Evolutionary conservation across 2,329 filamentous ascomycete species (phyloP).

Genomic region (Penicillium rolfsii): DNA sequence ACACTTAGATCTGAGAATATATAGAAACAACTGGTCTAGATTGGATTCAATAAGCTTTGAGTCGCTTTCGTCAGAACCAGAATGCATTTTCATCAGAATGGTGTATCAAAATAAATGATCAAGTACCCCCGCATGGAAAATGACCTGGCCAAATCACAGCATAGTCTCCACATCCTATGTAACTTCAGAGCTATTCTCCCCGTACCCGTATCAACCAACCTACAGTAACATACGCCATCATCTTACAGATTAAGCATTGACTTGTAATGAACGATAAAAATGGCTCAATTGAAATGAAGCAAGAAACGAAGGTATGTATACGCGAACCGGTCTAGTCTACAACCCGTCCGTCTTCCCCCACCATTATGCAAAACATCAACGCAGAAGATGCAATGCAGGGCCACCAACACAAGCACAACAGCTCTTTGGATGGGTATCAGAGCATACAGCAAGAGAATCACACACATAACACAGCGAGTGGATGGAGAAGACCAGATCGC

Average conservation of each 20-base stretch:
- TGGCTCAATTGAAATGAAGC: background rate
- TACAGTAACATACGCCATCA: no score
- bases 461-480: background rate
- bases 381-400: background rate
- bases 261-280: background rate
- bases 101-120: no score
- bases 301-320: background rate
- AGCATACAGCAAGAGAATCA: background rate
- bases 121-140: no score
- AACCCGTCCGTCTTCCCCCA: background rate
- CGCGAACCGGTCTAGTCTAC: background rate
- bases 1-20: background rate
- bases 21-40: background rate
- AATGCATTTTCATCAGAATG: background rate
- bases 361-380: background rate
- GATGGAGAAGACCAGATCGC: background rate
- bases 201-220: no score
- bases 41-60: background rate
- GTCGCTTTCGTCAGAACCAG: background rate
- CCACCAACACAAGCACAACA: background rate
- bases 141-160: no score
- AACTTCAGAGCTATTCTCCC: no score
- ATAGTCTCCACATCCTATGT: no score
- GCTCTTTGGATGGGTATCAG: slow-evolving; percentile 3
- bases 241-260: no score